Conservation (phyloP, 2,329 filamentous ascomycete genomes). For the Didymella keratinophila region DNA sequence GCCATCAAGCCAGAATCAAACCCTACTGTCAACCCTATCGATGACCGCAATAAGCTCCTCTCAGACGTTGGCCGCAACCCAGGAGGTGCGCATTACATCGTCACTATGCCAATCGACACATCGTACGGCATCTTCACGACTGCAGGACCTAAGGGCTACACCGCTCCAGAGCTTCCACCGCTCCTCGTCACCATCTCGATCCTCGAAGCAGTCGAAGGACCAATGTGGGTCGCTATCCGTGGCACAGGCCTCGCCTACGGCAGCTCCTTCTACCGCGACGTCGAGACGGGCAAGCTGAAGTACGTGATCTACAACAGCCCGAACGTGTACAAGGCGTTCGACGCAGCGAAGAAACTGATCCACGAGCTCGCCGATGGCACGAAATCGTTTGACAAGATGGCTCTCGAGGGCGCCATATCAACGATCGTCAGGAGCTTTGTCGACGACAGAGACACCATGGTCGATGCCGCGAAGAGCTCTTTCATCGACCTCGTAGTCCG, state of each 20-base stretch:
- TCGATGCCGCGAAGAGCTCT: conserved; percentile 79
- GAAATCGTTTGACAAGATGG: conserved; percentile 76
- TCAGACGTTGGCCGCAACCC: conserved; percentile 77
- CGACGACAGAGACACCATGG: conserved; percentile 87
- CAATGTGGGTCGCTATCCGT: conserved; percentile 91
- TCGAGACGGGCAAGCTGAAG: conserved; percentile 80
- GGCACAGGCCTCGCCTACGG: conserved; percentile 95
- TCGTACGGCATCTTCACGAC: conserved; percentile 83
- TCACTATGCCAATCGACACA: conserved; percentile 93
- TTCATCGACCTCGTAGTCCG: conserved; percentile 84
- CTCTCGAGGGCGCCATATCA: conserved; percentile 89
- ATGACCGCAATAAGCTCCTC: conserved; percentile 73
- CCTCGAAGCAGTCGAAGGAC: conserved; percentile 91
- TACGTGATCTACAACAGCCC: conserved; percentile 92
- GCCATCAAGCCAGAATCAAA: conserved; percentile 58
- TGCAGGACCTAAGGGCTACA: conserved; percentile 76
- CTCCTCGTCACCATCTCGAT: conserved; percentile 89
- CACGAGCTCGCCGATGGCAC: conserved; percentile 75
- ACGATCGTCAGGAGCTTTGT: conserved; percentile 87
- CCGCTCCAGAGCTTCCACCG: conserved; percentile 79
- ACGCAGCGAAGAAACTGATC: conserved; percentile 77
- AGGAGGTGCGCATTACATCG: conserved; percentile 77
- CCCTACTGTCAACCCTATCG: conserved; percentile 72
- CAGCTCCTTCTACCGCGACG: conserved; percentile 76
- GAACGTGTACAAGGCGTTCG: conserved; percentile 85